Conservation (phyloP, 345 rosid species). For the Eucalyptus melliodora region DNA sequence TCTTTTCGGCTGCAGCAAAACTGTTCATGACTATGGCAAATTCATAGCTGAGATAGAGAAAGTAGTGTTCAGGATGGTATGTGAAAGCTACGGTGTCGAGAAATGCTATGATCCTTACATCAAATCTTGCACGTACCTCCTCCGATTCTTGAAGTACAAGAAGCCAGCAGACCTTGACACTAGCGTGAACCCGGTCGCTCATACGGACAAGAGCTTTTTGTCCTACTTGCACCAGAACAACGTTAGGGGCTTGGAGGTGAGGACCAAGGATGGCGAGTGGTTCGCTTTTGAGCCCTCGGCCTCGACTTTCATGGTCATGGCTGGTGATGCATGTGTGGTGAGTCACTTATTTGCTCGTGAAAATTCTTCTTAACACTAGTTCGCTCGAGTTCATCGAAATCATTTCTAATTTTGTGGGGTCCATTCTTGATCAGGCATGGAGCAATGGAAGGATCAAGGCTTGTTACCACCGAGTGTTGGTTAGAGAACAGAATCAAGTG, state of each 20-base stretch:
- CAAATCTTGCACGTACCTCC: neutral
- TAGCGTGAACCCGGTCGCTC: neutral
- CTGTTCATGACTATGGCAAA: neutral
- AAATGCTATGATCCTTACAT: neutral
- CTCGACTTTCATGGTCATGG: conserved; percentile 17
- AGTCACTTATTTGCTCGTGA: neutral
- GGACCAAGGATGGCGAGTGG: conserved; percentile 7
- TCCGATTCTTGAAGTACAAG: conserved; percentile 8
- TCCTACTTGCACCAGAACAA: conserved; percentile 13
- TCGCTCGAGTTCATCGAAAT: neutral
- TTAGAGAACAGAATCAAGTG: neutral
- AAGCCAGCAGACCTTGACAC: neutral
- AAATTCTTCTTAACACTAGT: neutral
- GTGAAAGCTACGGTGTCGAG: conserved; percentile 11
- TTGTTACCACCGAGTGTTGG: conserved; percentile 7
- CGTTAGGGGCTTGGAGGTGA: conserved; percentile 10
- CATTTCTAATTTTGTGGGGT: neutral
- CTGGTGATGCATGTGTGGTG: conserved; percentile 8
- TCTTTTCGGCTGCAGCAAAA: neutral
- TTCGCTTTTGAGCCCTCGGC: neutral
- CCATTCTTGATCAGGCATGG: conserved; percentile 8
- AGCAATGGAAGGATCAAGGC: conserved; percentile 10
- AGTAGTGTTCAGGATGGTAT: conserved; percentile 5
- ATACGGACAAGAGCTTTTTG: conserved; percentile 18
- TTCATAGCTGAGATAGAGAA: neutral